These are phyloP conservation scores for Pyricularia sp. DNA, from an alignment of 2,329 filamentous ascomycete genomes.

Conservation along the genomic window DNA sequence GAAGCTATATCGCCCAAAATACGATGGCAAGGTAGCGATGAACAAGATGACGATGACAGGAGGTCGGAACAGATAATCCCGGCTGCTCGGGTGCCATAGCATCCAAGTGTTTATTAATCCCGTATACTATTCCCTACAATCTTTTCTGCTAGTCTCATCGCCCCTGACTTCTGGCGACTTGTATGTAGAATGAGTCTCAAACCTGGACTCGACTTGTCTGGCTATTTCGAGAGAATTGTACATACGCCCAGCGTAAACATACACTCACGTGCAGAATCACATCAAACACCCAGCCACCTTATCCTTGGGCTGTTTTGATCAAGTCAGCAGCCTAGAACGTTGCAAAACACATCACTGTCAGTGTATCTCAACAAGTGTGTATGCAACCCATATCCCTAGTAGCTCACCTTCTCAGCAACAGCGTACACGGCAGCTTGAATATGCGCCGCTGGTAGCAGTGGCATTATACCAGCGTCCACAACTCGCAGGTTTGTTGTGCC, in stretches of 20 bases:
- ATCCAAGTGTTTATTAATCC: background rate
- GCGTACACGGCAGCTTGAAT: slow-evolving; percentile 44
- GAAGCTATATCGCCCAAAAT: too few species aligned
- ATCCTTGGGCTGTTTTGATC: background rate
- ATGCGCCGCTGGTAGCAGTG: slow-evolving; percentile 34
- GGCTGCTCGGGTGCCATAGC: too few species aligned
- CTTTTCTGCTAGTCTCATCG: background rate
- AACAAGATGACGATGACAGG: too few species aligned
- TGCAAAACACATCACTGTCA: background rate
- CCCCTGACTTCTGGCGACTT: background rate
- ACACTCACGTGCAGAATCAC: background rate
- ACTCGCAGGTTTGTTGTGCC: slow-evolving; percentile 37
- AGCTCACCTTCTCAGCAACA: slow-evolving; percentile 34
- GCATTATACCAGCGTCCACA: slow-evolving; percentile 40
- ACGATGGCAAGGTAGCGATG: too few species aligned
- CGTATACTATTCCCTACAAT: background rate
- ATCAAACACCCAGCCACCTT: background rate
- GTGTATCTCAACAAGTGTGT: background rate
- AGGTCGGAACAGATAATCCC: too few species aligned
- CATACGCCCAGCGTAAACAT: background rate
- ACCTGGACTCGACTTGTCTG: too few species aligned
- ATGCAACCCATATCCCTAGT: background rate
- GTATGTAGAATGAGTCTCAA: background rate
- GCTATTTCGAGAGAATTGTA: background rate
- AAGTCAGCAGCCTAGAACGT: background rate